These are phyloP conservation scores for Smallanthus sonchifolius DNA, from an alignment of 129 eudicot genomes.

Conservation along the genomic window DNA sequence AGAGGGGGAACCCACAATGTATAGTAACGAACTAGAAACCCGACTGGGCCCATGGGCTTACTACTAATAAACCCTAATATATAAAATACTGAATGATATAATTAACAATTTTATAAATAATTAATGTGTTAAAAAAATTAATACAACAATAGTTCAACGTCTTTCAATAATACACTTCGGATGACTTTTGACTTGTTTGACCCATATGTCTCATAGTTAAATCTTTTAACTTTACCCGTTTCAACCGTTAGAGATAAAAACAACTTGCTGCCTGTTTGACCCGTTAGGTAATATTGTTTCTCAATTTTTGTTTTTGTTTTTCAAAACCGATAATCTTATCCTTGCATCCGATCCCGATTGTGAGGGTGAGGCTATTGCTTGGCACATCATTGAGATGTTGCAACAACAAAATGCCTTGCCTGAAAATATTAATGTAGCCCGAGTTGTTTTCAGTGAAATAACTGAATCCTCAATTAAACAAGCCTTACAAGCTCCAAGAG, in stretches of 20 bases:
- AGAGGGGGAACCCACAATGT: no score
- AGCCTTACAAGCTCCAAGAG: slow-evolving; percentile 77
- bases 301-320: slow-evolving; percentile 19
- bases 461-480: slow-evolving; percentile 82
- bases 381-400: slow-evolving; percentile 97
- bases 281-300: background rate
- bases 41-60: no score
- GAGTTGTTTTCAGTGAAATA: slow-evolving; percentile 83
- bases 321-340: slow-evolving; percentile 83
- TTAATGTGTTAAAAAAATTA: background rate
- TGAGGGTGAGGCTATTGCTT: slow-evolving; percentile 97
- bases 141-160: background rate
- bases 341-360: slow-evolving; percentile 99
- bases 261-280: background rate
- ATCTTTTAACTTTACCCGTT: background rate
- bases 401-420: slow-evolving; percentile 77
- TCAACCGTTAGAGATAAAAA: no score
- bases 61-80: no score
- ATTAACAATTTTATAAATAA: no score
- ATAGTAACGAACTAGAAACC: no score
- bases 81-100: no score
- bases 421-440: slow-evolving; percentile 53
- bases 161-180: background rate
- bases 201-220: background rate
- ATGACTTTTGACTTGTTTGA: background rate